Evolutionary conservation across 345 rosid species (phyloP), one percentile per base, ranked within the genome.

Genomic region (Erucastrum elatum): DNA sequence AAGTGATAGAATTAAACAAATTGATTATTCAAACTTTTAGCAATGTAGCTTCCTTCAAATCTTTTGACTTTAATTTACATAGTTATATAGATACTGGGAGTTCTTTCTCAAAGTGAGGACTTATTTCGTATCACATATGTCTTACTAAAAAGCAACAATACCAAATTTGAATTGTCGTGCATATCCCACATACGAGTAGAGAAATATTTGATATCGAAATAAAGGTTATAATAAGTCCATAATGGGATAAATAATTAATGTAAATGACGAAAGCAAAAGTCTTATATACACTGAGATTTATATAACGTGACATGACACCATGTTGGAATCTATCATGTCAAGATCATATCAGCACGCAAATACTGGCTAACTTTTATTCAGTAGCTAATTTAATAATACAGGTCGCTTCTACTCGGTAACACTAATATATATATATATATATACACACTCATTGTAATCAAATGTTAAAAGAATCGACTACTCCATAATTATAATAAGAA

Each of bases 221-320:
- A 51, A 34, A 62, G 66, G 69, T 53, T 62, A 33, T 53, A 15
- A 29, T 29, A 39, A 16, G 58, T 74, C 61, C 60, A 68, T 51
- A 53, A 68, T 53, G 27, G 71, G 70, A 67, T 46, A 60, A 10
- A 56, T 66, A 67, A 12, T n/a, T 68, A 63, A 69, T 68, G 75
- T 39, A 67, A 74, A 53, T 17, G 12, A 53, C 75, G 75, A 80
- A 79, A 79, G 82, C 75, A 49, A 68, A 79, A 60, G 75, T 8
- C 26, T 15, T 59, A 61, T 79, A 41, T 37, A 58, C 15, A 56
- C 17, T 31, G 41, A 60, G 12, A 9, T 73, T 55, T 72, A 49
- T 72, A 30, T 72, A 49, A 25, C 46, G 35, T 67, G 66, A 65
- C 31, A 72, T 66, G 66, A 65, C 56, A 72, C 39, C 15, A 33